A percentile compares a stretch with the other conserved stretches of the same genome.
Conservation (phyloP, 495 filamentous ascomycete species). For the Rhypophila decipiens region DNA sequence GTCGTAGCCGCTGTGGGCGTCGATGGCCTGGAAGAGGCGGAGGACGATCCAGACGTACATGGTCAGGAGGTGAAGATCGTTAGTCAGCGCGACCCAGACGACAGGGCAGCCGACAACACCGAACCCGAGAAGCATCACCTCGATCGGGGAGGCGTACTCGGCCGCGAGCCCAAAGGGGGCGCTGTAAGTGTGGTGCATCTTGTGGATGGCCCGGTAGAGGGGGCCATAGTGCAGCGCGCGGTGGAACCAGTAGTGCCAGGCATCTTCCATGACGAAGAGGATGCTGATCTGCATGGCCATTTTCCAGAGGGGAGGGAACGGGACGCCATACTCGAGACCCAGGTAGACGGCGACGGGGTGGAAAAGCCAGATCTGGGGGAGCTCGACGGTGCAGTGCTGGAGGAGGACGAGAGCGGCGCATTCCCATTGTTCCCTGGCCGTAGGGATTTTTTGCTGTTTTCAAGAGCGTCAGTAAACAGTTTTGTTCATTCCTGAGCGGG, state of each 20-base stretch:
- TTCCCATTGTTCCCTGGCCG: constrained; percentile 83
- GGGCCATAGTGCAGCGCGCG: constrained; percentile 92
- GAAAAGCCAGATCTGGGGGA: constrained; percentile 98
- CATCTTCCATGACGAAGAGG: constrained; percentile 93
- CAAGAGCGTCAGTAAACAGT: neutral
- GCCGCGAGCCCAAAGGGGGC: constrained; percentile 94
- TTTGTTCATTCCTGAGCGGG: neutral
- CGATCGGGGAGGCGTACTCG: constrained; percentile 96
- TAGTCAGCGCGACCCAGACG: constrained; percentile 75
- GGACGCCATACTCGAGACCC: constrained; percentile 80
- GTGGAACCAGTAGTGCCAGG: constrained; percentile 98
- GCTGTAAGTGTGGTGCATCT: constrained; percentile 97
- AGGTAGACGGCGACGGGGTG: constrained; percentile 95
- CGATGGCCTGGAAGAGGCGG: constrained; percentile 94
- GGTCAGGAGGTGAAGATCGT: constrained; percentile 86
- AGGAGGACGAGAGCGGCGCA: constrained; percentile 89
- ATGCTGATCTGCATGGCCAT: constrained; percentile 89
- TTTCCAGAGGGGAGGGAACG: constrained; percentile 76
- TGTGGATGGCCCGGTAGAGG: constrained; percentile 91
- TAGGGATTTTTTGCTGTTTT: constrained; percentile 89
- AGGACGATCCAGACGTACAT: constrained; percentile 97
- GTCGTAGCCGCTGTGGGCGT: constrained; percentile 94
- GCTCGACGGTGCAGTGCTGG: constrained; percentile 91
- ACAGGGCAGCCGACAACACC: constrained; percentile 81
- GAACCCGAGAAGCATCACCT: constrained; percentile 94